Base-by-base conservation (phyloP, 208 protist genomes). In the Trypanosoma boissoni region DNA sequence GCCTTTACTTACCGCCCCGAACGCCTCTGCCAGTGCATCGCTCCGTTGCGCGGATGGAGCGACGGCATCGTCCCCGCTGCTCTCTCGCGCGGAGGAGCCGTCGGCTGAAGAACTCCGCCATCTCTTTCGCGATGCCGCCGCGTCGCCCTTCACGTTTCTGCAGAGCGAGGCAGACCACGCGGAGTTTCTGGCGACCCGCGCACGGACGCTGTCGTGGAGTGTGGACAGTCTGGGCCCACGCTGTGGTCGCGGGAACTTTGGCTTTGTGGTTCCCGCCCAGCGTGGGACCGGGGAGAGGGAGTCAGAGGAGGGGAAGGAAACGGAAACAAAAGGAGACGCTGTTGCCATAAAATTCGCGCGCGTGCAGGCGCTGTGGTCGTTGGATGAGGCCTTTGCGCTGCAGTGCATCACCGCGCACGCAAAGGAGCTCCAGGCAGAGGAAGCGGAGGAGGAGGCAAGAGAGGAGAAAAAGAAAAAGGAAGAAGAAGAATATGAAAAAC, bases 331-430 rank as follows among this genome's bases (percentile, higher is more conserved):
- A 26, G n/a, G 20, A 27, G n/a, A 43, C 23, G 16, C 44, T 21
- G 29, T 66, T 46, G 60, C 60, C 12, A 52, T 66, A 23, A 66
- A 66, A 32, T 16, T 66, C 28, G 52, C 42, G 57, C 60, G 51
- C 31, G 29, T 66, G 10, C 49, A 58, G 51, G 51, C 27, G 9
- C 5, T 29, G 9, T 66, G 60, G 60, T 58, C 60, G 27, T 16
- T 66, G 16, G 50, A 66, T 31, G 60, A 66, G 32, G 51, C 26
- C n/a, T 45, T 31, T 44, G n/a, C 21, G 16, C 41, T 66, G 18
- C 39, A 16, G 12, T 41, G 7, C 31, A 32, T 66, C 20, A 66
- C 50, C 8, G 28, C 12, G 14, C 29, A 59, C 3, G 60, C 57
- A 24, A 2, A 41, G 18, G 51, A 58, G 28, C 29, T 66, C 27